Conservation (phyloP, 768 basidiomycete species). For the Boletus tylopilopsis region DNA sequence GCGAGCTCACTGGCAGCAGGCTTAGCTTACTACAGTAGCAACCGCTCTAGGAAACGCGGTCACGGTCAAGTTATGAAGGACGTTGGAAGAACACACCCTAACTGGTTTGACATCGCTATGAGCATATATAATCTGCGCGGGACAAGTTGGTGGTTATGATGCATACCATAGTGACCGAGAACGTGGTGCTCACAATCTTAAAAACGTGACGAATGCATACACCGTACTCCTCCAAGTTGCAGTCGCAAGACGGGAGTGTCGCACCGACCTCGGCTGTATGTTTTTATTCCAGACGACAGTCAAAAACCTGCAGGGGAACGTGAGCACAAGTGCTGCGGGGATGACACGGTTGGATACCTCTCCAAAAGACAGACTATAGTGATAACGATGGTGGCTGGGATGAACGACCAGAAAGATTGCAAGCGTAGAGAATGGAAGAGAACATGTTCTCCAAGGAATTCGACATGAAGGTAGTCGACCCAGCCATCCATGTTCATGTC, state of each 20-base stretch:
- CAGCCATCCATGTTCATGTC: conserved; percentile 38
- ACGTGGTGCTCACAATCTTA: conserved; percentile 53
- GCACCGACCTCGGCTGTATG: conserved; percentile 42
- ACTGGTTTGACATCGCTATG: conserved; percentile 64
- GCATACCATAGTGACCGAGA: not conserved
- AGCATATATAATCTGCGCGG: conserved; percentile 63
- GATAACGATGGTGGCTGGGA: conserved; percentile 44
- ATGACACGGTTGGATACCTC: conserved; percentile 39
- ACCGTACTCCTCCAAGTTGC: conserved; percentile 53
- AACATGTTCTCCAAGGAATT: conserved; percentile 43
- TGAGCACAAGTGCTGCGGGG: conserved; percentile 4
- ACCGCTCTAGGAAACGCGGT: conserved; percentile 20
- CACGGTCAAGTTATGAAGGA: conserved; percentile 1
- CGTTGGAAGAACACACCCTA: conserved; percentile 47
- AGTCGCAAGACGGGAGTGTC: conserved; percentile 40
- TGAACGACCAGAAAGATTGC: conserved; percentile 46
- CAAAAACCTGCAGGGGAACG: conserved; percentile 37
- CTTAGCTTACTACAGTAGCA: conserved; percentile 19
- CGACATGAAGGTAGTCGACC: conserved; percentile 43
- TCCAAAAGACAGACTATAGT: conserved; percentile 49
- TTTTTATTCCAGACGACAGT: conserved; percentile 47
- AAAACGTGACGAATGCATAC: conserved; percentile 54
- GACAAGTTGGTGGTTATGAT: conserved; percentile 1
- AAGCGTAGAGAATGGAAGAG: conserved; percentile 42
- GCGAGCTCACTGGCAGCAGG: not conserved